Percentiles rank a stretch among this genome's conserved stretches.
phyloP scores from a whole-genome alignment of 805 yeast species.

The Teunomyces funiuensis region DNA sequence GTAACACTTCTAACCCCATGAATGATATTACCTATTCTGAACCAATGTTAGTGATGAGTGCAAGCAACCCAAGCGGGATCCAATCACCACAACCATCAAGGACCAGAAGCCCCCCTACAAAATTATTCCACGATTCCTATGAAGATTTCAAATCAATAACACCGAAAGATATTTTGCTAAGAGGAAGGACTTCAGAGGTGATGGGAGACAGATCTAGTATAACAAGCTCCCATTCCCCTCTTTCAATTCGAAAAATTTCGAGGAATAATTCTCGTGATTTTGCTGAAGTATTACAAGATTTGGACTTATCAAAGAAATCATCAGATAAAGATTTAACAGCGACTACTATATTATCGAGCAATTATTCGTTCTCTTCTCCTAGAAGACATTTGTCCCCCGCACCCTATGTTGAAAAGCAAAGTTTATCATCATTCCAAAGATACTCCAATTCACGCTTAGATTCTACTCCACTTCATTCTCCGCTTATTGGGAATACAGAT shows the following conservation, averaged over 20 bases:
- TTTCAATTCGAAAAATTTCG: conserved; percentile 10
- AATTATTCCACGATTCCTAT: conserved; percentile 17
- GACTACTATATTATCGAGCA: conserved; percentile 11
- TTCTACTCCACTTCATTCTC: conserved; percentile 12
- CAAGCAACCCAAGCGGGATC: conserved; percentile 8
- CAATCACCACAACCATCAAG: conserved; percentile 38
- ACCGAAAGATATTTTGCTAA: conserved; percentile 43
- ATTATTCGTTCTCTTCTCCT: conserved; percentile 47
- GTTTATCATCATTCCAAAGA: conserved; percentile 62
- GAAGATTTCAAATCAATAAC: conserved; percentile 33
- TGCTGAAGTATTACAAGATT: conserved; percentile 26
- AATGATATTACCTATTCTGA: conserved; percentile 5
- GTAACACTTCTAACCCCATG: background rate
- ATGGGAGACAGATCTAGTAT: conserved; percentile 9
- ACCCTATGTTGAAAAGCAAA: conserved; percentile 45
- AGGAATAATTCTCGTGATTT: conserved; percentile 23
- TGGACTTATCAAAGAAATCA: conserved; percentile 24
- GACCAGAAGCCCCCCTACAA: conserved; percentile 30
- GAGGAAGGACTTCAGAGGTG: conserved; percentile 19
- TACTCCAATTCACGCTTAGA: conserved; percentile 30
- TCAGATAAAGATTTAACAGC: conserved; percentile 15
- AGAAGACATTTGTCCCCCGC: conserved; percentile 59
- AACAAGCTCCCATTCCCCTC: conserved; percentile 20
- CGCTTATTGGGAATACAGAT: conserved; percentile 14
- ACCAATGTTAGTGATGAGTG: conserved; percentile 4